phyloP scores from a whole-genome alignment of 2,329 filamentous ascomycete species.

The Fusarium sp. region DNA sequence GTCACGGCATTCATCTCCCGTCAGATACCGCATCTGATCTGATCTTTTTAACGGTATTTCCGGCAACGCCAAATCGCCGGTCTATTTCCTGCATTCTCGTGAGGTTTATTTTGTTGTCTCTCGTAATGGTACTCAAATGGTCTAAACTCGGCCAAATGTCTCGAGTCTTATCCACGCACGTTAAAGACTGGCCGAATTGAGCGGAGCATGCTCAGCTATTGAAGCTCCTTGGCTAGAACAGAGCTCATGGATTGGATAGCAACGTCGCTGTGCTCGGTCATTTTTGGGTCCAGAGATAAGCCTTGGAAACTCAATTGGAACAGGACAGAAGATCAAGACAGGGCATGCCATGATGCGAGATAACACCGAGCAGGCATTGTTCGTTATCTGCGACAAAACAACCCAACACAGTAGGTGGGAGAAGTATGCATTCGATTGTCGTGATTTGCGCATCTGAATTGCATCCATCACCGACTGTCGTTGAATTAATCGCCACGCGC shows the following conservation, averaged over 20 bases:
- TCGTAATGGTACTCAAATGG: constrained; percentile 13
- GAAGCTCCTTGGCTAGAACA: constrained; percentile 3
- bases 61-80: background rate
- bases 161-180: constrained; percentile 16
- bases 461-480: background rate
- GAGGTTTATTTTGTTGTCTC: background rate
- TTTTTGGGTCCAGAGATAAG: constrained; percentile 19
- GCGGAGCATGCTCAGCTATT: constrained; percentile 10
- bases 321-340: background rate
- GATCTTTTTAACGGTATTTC: constrained; percentile 15
- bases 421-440: background rate
- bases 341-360: constrained; percentile 12
- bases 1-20: constrained; percentile 15
- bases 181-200: constrained; percentile 16
- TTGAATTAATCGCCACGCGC: background rate
- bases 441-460: background rate
- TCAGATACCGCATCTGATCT: constrained; percentile 17
- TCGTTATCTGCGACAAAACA: background rate
- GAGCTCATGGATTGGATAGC: constrained; percentile 6
- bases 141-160: constrained; percentile 26
- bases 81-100: background rate
- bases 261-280: constrained; percentile 8
- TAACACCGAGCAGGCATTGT: constrained; percentile 14
- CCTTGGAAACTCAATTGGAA: constrained; percentile 24
- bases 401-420: background rate